Base-by-base conservation (phyloP, 306 rosid species). In the Prunus mongolica region DNA sequence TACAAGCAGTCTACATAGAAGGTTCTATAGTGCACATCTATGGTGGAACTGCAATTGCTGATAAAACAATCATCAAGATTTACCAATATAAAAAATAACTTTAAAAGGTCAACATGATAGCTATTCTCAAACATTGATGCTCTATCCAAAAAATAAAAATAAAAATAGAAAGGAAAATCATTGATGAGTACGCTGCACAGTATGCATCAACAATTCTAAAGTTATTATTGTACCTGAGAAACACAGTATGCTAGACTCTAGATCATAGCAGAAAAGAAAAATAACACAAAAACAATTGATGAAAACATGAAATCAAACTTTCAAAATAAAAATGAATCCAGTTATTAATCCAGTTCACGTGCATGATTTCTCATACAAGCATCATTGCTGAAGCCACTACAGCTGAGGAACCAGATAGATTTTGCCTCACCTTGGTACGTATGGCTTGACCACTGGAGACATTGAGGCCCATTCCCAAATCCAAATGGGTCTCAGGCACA, bases 391-490 rank as follows among this genome's bases (percentile, higher is more conserved):
- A 63, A 73, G 54, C 69, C 19, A 28, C 62, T 19, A 55, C 60
- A 34, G 27, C 13, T 66, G 38, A 19, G 44, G 52, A 47, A 63
- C 52, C 28, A 62, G 47, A 51, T 22, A 12, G 56, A 61, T 80
- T n/a, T 72, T 72, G 20, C 76, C 80, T 82, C 85, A 69, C 81
- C 74, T 81, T 77, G 64, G 30, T 74, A 57, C 9, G 72, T 72
- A 58, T 15, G 25, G 75, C 25, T 61, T 20, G 51, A 61, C 71
- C 41, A 54, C 65, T 68, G 72, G 79, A 77, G 69, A 47, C 54
- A 50, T 76, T 20, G 10, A 62, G 68, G 61, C 16, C 25, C 44
- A 76, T 67, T 69, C 58, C 81, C 64, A 32, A 45, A 74, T 71
- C 73, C 58, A 18, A 68, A 75, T 83, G 72, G 54, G 68, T 47